A percentile compares a stretch with the other conserved stretches of the same genome.
These are phyloP conservation scores for Chlamydomonas reinhardtii DNA, from an alignment of 163 green algal genomes.

Conservation along the genomic window DNA sequence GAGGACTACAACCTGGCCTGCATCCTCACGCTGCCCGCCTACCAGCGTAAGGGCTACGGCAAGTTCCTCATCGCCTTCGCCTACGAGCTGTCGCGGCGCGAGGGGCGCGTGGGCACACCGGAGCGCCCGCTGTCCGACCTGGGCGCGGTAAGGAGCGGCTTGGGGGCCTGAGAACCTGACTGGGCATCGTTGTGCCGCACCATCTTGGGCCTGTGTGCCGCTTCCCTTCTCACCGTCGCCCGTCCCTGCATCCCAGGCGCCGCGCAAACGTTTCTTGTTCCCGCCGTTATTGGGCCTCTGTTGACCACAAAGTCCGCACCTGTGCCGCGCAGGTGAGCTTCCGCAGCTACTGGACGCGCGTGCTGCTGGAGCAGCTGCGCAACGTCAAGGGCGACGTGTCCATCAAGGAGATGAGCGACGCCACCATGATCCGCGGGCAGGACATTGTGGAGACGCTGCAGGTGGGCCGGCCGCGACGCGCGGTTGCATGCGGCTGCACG, in stretches of 20 bases:
- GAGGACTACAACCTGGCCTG: constrained; percentile 98
- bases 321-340: constrained; percentile 82
- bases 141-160: constrained; percentile 73
- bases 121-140: constrained; percentile 94
- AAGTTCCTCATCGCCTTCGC: constrained; percentile 98
- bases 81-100: constrained; percentile 94
- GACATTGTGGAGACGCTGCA: constrained; percentile 62
- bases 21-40: constrained; percentile 97
- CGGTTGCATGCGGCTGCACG: no score
- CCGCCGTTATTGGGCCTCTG: no score
- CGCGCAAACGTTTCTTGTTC: no score
- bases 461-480: no score
- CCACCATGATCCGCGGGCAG: constrained; percentile 61
- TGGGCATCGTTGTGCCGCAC: no score
- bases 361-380: constrained; percentile 84
- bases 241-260: no score
- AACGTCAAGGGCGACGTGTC: constrained; percentile 78
- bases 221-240: constrained; percentile 34
- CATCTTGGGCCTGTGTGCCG: no score
- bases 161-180: no score
- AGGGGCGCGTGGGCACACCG: constrained; percentile 87
- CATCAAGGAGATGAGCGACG: constrained; percentile 78
- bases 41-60: constrained; percentile 96
- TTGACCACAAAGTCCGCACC: no score
- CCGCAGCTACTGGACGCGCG: constrained; percentile 84